phyloP scores from a whole-genome alignment of 2,329 filamentous ascomycete species.

The Calonectria multiphialidica region DNA sequence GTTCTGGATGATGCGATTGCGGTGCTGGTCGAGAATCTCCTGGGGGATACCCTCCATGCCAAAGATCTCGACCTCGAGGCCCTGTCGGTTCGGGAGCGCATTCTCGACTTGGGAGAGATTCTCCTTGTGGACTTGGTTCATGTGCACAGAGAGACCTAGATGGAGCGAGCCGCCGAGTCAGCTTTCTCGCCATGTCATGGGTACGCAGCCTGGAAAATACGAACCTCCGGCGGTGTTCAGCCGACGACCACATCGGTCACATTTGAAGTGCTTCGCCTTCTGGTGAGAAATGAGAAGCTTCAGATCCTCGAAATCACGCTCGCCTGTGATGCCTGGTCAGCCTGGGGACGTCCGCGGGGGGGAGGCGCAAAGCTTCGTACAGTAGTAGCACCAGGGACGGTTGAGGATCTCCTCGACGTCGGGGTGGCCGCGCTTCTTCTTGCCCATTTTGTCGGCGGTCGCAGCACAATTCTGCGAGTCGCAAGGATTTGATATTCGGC shows the following conservation, averaged over 20 bases:
- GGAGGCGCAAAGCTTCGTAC: slow-evolving; percentile 55
- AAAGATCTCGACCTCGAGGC: slow-evolving; percentile 94
- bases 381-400: slow-evolving; percentile 98
- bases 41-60: slow-evolving; percentile 97
- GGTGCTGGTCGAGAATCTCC: slow-evolving; percentile 85
- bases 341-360: slow-evolving; percentile 28
- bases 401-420: slow-evolving; percentile 89
- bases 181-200: neutral
- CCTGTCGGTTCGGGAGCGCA: slow-evolving; percentile 86
- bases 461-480: neutral
- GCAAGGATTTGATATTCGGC: neutral
- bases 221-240: slow-evolving; percentile 95
- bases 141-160: slow-evolving; percentile 90
- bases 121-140: slow-evolving; percentile 99
- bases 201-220: slow-evolving; percentile 37
- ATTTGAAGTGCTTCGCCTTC: slow-evolving; percentile 99
- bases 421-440: slow-evolving; percentile 90
- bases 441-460: slow-evolving; percentile 71
- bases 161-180: slow-evolving; percentile 27
- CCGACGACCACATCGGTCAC: slow-evolving; percentile 87
- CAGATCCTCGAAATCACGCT: slow-evolving; percentile 97
- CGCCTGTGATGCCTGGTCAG: slow-evolving; percentile 61
- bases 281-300: slow-evolving; percentile 98
- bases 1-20: slow-evolving; percentile 85
- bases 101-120: slow-evolving; percentile 90